Base-by-base conservation (phyloP, 352 stramenopile genomes). In the Phytophthora nicotianae region DNA sequence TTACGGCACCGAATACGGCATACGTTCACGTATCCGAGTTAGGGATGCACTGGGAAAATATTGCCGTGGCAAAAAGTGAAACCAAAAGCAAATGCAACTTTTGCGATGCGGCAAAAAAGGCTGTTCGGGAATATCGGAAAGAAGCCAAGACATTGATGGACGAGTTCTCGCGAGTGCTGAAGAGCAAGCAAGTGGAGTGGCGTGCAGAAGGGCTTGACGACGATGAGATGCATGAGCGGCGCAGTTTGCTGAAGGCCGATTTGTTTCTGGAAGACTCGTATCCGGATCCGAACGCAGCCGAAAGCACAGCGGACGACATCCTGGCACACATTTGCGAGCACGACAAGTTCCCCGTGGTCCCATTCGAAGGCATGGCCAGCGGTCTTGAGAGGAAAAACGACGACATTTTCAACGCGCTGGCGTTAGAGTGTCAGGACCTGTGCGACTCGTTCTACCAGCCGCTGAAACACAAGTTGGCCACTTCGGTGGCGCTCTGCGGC, bases 291-390 rank as follows among this genome's bases (percentile, higher is more conserved):
- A 81, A 81, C 29, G 77, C 72, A 48, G 77, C 74, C 16, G 65
- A 86, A 35, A 80, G 74, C 55, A 58, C 61, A 17, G 61, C 63
- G 16, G 76, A 86, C 45, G 68, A 79, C 23, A 81, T 86, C 49
- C 58, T 86, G 16, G 77, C 77, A 2, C 65, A 86, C 45, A 81
- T 86, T 48, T 86, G 77, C 47, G 77, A 86, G 50, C 73, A 77
- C 45, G 62, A 79, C 20, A 68, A 68, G 55, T 86, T 86, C 57
- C 65, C 68, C 3, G 42, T 83, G 40, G 52, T 81, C 35, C 77
- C 68, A 48, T 86, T 86, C 21, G 57, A 70, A 19, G 71, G 74
- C 5, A 70, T 77, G 59, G 52, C 58, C 21, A 53, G 26, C 6
- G 68, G 57, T 21, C 65, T 81, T 11, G 77, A 81, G 49, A 54